Evolutionary conservation across 305 asterid species (phyloP), one percentile per base, ranked within the genome.

Genomic region (Coffea humblotiana): DNA sequence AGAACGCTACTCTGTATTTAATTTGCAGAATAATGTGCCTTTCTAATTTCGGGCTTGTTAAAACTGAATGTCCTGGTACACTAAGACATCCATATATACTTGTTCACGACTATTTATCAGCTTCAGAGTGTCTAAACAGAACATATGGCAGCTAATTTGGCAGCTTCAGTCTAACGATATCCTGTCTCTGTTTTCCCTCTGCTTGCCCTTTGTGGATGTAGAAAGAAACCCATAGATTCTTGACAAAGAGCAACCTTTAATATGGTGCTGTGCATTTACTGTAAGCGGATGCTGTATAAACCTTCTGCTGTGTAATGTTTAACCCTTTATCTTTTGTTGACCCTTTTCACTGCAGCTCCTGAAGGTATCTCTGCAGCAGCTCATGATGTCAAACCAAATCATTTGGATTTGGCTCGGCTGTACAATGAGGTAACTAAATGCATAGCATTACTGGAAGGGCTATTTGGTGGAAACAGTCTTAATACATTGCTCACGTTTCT

Each of bases 391-490:
- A 88, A 84, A 51, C 80, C 88, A 45, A 92, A 88, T 76, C 94
- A 93, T 25, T 76, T 91, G 81, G 90, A 87, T 78, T 76, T 93
- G 86, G 93, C 91, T 79, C 87, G 87, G 83, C 87, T 91, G 74
- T 95, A 88, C 77, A 95, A 95, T 78, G 94, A 91, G 98, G 99
- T 93, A 85, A 82, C 27, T 35, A 80, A 27, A 43, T 78, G 49
- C 29, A 40, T 54, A n/a, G 4, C 65, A 29, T 49, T 64, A 21
- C 37, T 37, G 32, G 32, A 29, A 58, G 43, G 73, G 29, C 8
- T 63, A 2, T 72, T 52, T 32, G 49, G 51, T 45, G 52, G 12
- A 14, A 72, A 67, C 29, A 21, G 35, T 63, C 75, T 66, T 25
- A 43, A 48, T 16, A 32, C 11, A 14, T 45, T 65, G 56, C n/a